A percentile compares a stretch with the other conserved stretches of the same genome.
Evolutionary conservation across 2,329 filamentous ascomycete species (phyloP).

Genomic region (Paecilomyces fulvus): DNA sequence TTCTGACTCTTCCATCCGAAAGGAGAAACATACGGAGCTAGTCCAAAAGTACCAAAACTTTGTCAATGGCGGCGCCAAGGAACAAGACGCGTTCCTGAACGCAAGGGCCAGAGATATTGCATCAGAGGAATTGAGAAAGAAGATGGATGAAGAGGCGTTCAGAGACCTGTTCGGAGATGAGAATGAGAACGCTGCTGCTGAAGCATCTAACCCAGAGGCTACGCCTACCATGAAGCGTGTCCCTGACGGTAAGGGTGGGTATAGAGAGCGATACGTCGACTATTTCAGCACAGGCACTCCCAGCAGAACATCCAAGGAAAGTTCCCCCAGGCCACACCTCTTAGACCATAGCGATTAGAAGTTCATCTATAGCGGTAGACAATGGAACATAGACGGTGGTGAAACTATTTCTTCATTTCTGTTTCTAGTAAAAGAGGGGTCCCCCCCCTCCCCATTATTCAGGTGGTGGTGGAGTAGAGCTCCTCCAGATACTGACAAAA

Average conservation of each 20-base stretch:
- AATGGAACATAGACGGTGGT: neutral
- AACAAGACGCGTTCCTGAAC: conserved; percentile 17
- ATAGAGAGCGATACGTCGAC: neutral
- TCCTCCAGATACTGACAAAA: neutral
- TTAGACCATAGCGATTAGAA: conserved; percentile 2
- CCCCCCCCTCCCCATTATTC: neutral
- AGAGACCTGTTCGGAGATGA: conserved; percentile 10
- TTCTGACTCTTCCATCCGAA: conserved; percentile 2
- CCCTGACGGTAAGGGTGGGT: conserved; percentile 1
- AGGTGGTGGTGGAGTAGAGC: neutral
- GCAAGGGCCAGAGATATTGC: conserved; percentile 7
- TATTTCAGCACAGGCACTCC: neutral
- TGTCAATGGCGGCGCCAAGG: conserved; percentile 21
- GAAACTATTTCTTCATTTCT: neutral
- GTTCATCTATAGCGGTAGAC: neutral
- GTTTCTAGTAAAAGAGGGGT: neutral
- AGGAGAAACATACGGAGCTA: conserved; percentile 6
- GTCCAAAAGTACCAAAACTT: conserved; percentile 17
- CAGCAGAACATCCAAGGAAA: neutral
- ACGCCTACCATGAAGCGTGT: neutral
- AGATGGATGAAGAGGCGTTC: conserved; percentile 10
- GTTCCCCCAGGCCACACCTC: conserved; percentile 3
- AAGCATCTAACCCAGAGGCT: neutral
- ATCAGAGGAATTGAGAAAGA: conserved; percentile 7
- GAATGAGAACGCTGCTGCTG: neutral